phyloP scores from a whole-genome alignment of 371 early-diverging fungal genomes.

The Mucor indicus region DNA sequence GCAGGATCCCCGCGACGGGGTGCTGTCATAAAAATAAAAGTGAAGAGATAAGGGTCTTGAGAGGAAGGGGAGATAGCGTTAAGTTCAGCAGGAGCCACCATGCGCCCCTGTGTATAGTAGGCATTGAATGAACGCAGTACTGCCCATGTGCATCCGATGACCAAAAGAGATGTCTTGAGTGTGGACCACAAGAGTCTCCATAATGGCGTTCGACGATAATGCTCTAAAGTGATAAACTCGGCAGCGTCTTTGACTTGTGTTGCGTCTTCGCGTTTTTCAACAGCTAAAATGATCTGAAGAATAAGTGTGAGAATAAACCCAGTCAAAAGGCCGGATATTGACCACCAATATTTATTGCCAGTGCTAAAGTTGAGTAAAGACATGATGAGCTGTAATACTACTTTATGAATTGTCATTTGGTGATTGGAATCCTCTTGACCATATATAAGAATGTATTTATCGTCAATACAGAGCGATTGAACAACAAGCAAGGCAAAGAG shows the following conservation, averaged over 20 bases:
- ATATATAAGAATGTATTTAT: constrained; percentile 49
- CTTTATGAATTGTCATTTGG: constrained; percentile 45
- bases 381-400: constrained; percentile 47
- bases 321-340: constrained; percentile 47
- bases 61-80: constrained; percentile 26
- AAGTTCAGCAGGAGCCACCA: constrained; percentile 30
- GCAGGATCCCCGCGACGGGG: constrained; percentile 54
- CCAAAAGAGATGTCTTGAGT: constrained; percentile 20
- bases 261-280: constrained; percentile 25
- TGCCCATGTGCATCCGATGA: constrained; percentile 26
- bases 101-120: constrained; percentile 32
- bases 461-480: constrained; percentile 54
- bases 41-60: constrained; percentile 46
- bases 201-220: constrained; percentile 34
- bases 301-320: constrained; percentile 43
- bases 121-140: constrained; percentile 38
- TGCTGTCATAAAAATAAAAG: constrained; percentile 60
- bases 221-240: constrained; percentile 29
- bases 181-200: constrained; percentile 40
- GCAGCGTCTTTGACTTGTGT: constrained; percentile 24
- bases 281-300: constrained; percentile 32
- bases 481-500: constrained; percentile 54
- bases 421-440: constrained; percentile 31
- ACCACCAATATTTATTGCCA: constrained; percentile 65
- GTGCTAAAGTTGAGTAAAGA: constrained; percentile 50